Evolutionary conservation across 176 grass and related monocot genomes (phyloP), one percentile per base, ranked within the genome.

Genomic region (Oryza meridionalis): DNA sequence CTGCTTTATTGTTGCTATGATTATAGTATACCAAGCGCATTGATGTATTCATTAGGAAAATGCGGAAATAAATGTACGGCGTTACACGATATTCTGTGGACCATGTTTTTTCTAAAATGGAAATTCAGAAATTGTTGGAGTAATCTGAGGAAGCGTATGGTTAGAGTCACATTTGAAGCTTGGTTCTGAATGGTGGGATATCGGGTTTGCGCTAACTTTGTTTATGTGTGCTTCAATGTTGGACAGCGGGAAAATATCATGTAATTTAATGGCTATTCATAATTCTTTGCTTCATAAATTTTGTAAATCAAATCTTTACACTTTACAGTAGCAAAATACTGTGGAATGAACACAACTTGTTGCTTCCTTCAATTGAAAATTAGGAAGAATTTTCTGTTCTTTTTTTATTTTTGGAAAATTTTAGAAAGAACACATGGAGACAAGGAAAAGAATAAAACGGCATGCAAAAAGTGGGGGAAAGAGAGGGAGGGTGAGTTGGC

Each of bases 1-100:
- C 62, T 31, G 16, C 38, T 49, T 44, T 47, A 24, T 79, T 79
- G 65, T 17, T 67, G 65, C 59, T 67, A 31, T 66, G 63, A 21
- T 47, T 45, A 47, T 37, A 5, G 35, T 7, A 37, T 24, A 45
- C 42, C 15, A 79, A 67, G 26, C 21, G 15, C 43, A 79, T 67
- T 35, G 77, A 32, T 3, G 10, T 32, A 79, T 66, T 46, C 31
- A 49, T 19, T 79, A 78, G 26, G 16, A 66, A 67, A 49, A 68
- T 35, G 6, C 3, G 21, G 21, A 67, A 32, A 68, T 50, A 47
- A 38, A 77, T 80, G 64, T 26, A 68, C 3, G 26, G 21, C 11
- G n/a, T 67, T 66, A 43, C 15, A 35, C 32, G 6, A 68, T 67
- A 29, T 50, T 44, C 64, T 32, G 25, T 29, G 61, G 31, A 46